A percentile compares a stretch with the other conserved stretches of the same genome.
Conservation (phyloP, 345 rosid species). For the Eucalyptus cloeziana region DNA sequence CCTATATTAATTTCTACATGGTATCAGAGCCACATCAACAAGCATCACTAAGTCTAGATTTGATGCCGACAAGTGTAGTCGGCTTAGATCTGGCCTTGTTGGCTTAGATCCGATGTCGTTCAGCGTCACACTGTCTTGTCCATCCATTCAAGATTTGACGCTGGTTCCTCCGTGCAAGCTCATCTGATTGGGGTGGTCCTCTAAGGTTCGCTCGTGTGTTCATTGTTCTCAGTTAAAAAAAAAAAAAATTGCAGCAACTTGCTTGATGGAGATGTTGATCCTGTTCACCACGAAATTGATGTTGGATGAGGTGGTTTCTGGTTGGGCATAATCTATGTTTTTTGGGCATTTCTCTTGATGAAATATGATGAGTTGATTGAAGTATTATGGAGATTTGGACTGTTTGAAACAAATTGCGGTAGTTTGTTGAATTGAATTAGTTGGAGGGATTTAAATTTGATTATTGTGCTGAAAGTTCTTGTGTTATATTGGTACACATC, state of each 20-base stretch:
- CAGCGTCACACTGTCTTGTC: not conserved
- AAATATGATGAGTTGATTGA: too few species aligned
- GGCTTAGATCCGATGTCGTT: fast-evolving
- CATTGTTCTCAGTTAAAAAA: not conserved
- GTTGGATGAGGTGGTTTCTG: not conserved
- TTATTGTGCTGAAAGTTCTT: too few species aligned
- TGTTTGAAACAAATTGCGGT: not conserved
- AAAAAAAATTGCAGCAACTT: not conserved
- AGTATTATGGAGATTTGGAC: not conserved
- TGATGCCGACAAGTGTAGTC: fast-evolving
- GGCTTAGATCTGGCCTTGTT: too few species aligned
- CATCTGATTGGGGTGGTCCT: not conserved
- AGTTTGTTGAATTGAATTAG: not conserved
- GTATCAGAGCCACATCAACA: not conserved
- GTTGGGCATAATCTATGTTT: not conserved
- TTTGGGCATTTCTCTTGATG: not conserved
- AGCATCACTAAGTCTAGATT: not conserved
- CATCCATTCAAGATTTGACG: not conserved
- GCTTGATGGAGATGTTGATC: not conserved
- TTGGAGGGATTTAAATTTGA: not conserved
- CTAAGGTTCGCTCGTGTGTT: not conserved
- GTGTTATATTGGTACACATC: not conserved
- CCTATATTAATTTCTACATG: too few species aligned
- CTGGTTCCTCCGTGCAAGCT: not conserved
- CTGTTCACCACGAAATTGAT: not conserved